A percentile compares a stretch with the other conserved stretches of the same genome.
Evolutionary conservation across 1,284 basidiomycete genomes (phyloP).

Genomic region (Ustilago vetiveriae): DNA sequence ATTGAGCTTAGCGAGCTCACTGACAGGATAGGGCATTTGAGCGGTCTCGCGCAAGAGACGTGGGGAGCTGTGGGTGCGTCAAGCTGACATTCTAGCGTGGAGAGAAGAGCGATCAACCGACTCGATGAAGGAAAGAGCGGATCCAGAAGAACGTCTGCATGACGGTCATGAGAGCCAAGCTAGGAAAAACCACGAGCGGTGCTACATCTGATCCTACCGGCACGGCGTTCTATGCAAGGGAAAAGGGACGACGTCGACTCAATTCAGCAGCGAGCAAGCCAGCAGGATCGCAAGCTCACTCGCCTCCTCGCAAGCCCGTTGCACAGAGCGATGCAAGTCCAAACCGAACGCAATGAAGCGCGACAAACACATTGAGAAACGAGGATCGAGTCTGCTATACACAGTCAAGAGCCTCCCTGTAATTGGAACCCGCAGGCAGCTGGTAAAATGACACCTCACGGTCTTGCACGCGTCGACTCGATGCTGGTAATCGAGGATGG

Average conservation of each 20-base stretch:
- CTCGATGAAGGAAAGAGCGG: background rate
- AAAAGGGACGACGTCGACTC: slow-evolving; percentile 22
- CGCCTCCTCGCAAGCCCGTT: background rate
- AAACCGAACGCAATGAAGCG: too few relatives aligned
- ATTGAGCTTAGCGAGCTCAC: background rate
- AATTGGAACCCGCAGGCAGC: too few relatives aligned
- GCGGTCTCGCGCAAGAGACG: too few relatives aligned
- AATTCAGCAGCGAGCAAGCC: background rate
- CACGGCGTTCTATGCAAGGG: slow-evolving; percentile 18
- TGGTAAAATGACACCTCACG: too few relatives aligned
- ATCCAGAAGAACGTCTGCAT: slow-evolving; percentile 3
- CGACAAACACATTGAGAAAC: too few relatives aligned
- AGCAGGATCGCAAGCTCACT: background rate
- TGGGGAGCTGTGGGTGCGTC: too few relatives aligned
- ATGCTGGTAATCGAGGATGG: too few relatives aligned
- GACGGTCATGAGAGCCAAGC: background rate
- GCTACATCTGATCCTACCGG: slow-evolving; percentile 9
- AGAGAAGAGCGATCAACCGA: background rate
- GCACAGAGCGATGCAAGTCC: too few relatives aligned
- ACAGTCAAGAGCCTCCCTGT: too few relatives aligned
- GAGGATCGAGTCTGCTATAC: too few relatives aligned
- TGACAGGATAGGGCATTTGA: background rate
- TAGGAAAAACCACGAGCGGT: slow-evolving; percentile 25
- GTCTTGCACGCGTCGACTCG: too few relatives aligned
- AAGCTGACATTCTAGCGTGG: background rate